These are phyloP conservation scores for Colletotrichum siamense DNA, from an alignment of 2,329 filamentous ascomycete genomes.

Conservation along the genomic window DNA sequence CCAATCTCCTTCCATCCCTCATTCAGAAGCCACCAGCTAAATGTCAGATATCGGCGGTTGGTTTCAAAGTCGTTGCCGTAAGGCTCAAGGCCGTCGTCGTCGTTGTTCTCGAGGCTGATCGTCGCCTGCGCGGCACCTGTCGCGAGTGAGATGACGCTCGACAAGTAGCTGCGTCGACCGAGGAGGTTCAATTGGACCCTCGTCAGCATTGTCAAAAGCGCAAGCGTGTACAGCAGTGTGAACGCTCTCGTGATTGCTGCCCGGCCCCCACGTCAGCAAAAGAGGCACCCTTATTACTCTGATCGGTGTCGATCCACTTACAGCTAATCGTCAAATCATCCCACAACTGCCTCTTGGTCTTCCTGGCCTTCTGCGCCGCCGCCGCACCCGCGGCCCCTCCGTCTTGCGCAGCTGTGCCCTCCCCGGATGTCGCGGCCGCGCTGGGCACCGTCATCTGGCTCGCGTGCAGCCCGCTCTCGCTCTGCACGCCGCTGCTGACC, in stretches of 20 bases:
- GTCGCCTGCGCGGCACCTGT: constrained; percentile 74
- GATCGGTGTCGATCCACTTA: constrained; percentile 49
- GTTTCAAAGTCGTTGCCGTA: constrained; percentile 96
- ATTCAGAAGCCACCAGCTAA: constrained; percentile 98
- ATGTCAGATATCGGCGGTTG: constrained; percentile 92
- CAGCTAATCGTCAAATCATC: constrained; percentile 96
- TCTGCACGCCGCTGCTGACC: constrained; percentile 67
- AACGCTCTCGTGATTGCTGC: constrained; percentile 88
- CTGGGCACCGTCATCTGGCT: constrained; percentile 73
- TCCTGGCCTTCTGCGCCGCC: constrained; percentile 59
- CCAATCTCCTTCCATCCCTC: constrained; percentile 85
- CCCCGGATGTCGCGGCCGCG: constrained; percentile 45
- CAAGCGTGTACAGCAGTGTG: constrained; percentile 89
- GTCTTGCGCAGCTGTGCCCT: constrained; percentile 20
- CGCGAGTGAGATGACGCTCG: constrained; percentile 90
- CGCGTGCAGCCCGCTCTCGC: constrained; percentile 82
- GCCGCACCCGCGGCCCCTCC: constrained; percentile 9
- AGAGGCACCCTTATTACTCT: neutral
- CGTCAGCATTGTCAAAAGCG: constrained; percentile 88
- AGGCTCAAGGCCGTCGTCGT: constrained; percentile 82
- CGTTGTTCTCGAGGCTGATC: constrained; percentile 91
- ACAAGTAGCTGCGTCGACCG: constrained; percentile 92
- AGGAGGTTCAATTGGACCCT: constrained; percentile 97
- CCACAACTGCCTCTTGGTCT: constrained; percentile 93
- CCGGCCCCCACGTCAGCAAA: neutral